Conservation (phyloP, 2,329 filamentous ascomycete genomes). For the Penicillium sp. region DNA sequence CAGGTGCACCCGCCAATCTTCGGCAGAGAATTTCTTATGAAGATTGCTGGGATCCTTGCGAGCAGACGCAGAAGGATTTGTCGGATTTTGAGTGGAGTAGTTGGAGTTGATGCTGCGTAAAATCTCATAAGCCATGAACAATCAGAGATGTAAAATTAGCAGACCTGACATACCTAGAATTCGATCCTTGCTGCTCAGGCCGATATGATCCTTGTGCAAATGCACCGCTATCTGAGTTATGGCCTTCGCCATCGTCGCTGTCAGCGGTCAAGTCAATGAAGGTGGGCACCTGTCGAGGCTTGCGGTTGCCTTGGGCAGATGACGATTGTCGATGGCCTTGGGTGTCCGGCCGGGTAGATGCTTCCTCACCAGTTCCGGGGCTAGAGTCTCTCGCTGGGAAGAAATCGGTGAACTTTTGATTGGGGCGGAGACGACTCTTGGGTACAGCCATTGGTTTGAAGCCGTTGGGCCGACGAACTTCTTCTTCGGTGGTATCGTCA, state of each 20-base stretch:
- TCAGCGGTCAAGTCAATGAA: conserved; percentile 31
- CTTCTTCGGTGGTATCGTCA: conserved; percentile 37
- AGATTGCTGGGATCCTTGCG: conserved; percentile 38
- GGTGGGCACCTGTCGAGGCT: conserved; percentile 17
- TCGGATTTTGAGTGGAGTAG: conserved; percentile 1
- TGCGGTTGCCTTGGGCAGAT: conserved; percentile 12
- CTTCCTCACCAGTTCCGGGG: conserved; percentile 36
- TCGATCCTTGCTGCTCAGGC: conserved; percentile 15
- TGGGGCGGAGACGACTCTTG: conserved; percentile 39
- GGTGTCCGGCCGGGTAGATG: conserved; percentile 17
- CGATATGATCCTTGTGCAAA: conserved; percentile 24
- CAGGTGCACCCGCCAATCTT: conserved; percentile 45
- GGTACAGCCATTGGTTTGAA: conserved; percentile 45
- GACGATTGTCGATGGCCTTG: conserved; percentile 11
- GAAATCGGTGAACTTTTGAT: conserved; percentile 34
- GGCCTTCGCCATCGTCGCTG: conserved; percentile 32
- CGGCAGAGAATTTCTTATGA: conserved; percentile 45
- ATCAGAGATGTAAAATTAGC: background rate
- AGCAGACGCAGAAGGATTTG: conserved; percentile 28
- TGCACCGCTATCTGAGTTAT: conserved; percentile 35
- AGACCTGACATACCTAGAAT: conserved; percentile 16
- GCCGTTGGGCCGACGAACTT: conserved; percentile 16
- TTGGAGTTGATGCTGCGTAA: conserved; percentile 9
- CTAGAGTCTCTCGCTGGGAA: conserved; percentile 26
- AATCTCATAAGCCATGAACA: background rate